Conservation (phyloP, 75 land plant species). For the Pinus tabuliformis region DNA sequence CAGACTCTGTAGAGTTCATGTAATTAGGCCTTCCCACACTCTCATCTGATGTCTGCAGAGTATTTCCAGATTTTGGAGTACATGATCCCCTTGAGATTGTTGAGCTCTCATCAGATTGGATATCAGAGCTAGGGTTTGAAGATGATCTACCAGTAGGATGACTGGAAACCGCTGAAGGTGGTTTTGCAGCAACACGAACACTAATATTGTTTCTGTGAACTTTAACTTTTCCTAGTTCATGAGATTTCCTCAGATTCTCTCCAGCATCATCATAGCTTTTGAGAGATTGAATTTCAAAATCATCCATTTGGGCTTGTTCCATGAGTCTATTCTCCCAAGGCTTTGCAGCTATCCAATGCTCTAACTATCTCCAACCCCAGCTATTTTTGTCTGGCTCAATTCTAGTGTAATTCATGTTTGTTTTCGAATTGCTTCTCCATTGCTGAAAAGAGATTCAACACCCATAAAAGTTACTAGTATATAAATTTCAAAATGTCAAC, state of each 20-base stretch:
- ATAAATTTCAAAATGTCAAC: not conserved
- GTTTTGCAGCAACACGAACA: slow-evolving; percentile 53
- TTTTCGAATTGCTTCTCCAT: slow-evolving; percentile 20
- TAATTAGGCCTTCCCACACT: slow-evolving; percentile 47
- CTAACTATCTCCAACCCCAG: slow-evolving; percentile 96
- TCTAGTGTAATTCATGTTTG: not conserved
- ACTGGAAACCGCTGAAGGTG: slow-evolving; percentile 16
- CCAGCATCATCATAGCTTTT: slow-evolving; percentile 20
- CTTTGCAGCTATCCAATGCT: slow-evolving; percentile 90
- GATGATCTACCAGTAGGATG: slow-evolving; percentile 27
- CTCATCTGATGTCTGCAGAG: slow-evolving; percentile 18
- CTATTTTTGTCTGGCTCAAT: slow-evolving; percentile 60
- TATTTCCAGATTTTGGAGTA: slow-evolving; percentile 50
- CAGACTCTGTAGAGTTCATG: slow-evolving; percentile 77
- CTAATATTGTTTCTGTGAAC: slow-evolving; percentile 52
- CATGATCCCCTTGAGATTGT: slow-evolving; percentile 52
- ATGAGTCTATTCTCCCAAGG: slow-evolving; percentile 88
- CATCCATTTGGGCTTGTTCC: slow-evolving; percentile 21
- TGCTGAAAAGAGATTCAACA: slow-evolving; percentile 24
- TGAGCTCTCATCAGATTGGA: slow-evolving; percentile 49
- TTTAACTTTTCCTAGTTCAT: slow-evolving; percentile 41
- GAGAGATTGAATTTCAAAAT: slow-evolving; percentile 18
- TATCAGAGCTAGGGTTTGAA: slow-evolving; percentile 51
- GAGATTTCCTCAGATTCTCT: slow-evolving; percentile 11
- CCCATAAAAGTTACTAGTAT: not conserved